phyloP scores from a whole-genome alignment of 164 flowering plant genomes.

The Santalum album region DNA sequence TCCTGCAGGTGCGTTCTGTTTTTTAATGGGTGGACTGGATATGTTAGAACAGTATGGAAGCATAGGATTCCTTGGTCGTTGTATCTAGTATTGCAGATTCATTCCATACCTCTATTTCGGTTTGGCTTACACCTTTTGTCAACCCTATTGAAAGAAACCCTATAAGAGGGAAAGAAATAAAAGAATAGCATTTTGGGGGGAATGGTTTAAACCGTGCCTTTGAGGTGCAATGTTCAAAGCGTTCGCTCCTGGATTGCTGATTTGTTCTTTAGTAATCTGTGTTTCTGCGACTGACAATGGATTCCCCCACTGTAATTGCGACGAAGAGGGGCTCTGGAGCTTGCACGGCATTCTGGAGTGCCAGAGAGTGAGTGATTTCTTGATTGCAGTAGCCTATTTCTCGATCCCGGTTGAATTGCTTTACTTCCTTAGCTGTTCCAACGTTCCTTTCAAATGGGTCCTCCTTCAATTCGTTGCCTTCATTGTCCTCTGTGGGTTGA shows the following conservation, averaged over 20 bases:
- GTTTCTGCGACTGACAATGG: constrained; percentile 21
- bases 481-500: constrained; percentile 59
- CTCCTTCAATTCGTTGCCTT: constrained; percentile 45
- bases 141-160: too few species aligned
- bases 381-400: constrained; percentile 54
- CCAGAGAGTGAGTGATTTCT: constrained; percentile 50
- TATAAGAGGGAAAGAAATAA: constrained; percentile 13
- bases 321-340: constrained; percentile 44
- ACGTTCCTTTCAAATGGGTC: constrained; percentile 60
- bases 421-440: constrained; percentile 46
- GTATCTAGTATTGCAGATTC: too few species aligned
- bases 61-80: too few species aligned
- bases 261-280: constrained; percentile 7
- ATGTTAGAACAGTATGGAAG: not conserved
- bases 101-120: not conserved
- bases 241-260: constrained; percentile 18
- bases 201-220: not conserved
- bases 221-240: constrained; percentile 25
- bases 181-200: not conserved
- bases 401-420: constrained; percentile 54
- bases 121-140: not conserved
- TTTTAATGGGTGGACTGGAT: not conserved
- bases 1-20: not conserved
- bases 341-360: constrained; percentile 28
- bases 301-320: constrained; percentile 33